Percentiles rank a stretch among this genome's conserved stretches.
Evolutionary conservation across 441 rosid genomes (phyloP).

Genomic region (Populus hybrid): DNA sequence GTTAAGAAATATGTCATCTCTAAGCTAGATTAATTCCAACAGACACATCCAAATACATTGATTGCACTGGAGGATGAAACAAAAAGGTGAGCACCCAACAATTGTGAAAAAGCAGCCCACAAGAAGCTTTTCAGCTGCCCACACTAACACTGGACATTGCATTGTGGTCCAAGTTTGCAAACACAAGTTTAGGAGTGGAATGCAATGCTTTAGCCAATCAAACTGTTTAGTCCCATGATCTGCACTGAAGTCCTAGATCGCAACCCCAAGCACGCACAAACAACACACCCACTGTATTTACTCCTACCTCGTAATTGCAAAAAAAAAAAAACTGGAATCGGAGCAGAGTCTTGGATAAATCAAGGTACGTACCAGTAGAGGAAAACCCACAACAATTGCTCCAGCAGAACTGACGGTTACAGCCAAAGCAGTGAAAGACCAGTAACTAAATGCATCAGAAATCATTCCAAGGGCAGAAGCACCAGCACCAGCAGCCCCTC

Average conservation of each 20-base stretch:
- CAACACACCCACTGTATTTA: background rate
- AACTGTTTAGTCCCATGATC: background rate
- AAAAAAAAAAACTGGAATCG: background rate
- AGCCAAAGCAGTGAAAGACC: conserved; percentile 71
- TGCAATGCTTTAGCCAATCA: background rate
- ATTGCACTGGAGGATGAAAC: background rate
- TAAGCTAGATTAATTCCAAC: background rate
- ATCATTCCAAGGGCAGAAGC: conserved; percentile 82
- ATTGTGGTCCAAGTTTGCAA: background rate
- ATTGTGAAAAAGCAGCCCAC: background rate
- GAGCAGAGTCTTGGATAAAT: conserved; percentile 4
- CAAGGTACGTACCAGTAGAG: conserved; percentile 65
- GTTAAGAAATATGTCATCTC: too few relatives aligned
- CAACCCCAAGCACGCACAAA: background rate
- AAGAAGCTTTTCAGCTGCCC: background rate
- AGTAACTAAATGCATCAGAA: conserved; percentile 73
- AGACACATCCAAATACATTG: background rate
- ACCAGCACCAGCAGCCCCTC: conserved; percentile 89
- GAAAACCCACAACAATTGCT: conserved; percentile 91
- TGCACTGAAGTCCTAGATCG: background rate
- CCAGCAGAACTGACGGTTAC: conserved; percentile 86
- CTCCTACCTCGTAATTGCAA: background rate
- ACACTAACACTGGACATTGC: background rate
- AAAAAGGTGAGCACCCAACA: background rate
- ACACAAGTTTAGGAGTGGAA: background rate